Evolutionary conservation across 2,329 filamentous ascomycete species (phyloP), one percentile per base, ranked within the genome.

Genomic region (Teratosphaeria destructans): DNA sequence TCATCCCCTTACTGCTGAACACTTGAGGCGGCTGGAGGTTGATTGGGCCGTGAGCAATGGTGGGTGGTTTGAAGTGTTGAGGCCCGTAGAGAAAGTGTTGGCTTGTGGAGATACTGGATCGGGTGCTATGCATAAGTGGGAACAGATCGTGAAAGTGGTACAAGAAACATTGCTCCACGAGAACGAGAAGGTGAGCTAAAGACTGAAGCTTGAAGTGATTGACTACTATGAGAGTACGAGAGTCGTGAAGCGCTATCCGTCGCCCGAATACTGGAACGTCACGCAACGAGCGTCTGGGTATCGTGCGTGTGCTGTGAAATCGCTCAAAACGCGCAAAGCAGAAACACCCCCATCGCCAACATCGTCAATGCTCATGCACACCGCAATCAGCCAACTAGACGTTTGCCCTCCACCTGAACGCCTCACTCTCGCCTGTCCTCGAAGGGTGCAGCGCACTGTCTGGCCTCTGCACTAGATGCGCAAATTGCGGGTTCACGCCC

Each of bases 41-140:
- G 88, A 91, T 60, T 96, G 91, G 90, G 86, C 85, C 5, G 72
- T 81, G 60, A 69, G 49, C 65, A 66, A 64, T 32, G 65, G 66
- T 12, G 70, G 73, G 3, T 81, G 79, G 87, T 81, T 94, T 64
- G 85, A 89, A 68, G 83, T 95, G 19, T 70, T 95, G 62, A 74
- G 78, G 57, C 89, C 92, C 0, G 81, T 88, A 66, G 82, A 87
- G 67, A 96, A 95, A 77, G 78, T 79, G 12, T 76, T 96, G 59
- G 92, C 91, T 0, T 96, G 92, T 74, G 90, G 90, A 14, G 92
- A 96, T 74, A 81, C 86, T 2, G 91, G 91, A 0, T 81, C 83
- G 49, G 91, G 91, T 3, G 91, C 85, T 1, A 96, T 96, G 92
- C 83, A 82, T 70, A 84, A 89, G 57, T 95, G 89, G 89, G 81